Base-by-base conservation (phyloP, 164 flowering plant species). In the Stephania japonica region DNA sequence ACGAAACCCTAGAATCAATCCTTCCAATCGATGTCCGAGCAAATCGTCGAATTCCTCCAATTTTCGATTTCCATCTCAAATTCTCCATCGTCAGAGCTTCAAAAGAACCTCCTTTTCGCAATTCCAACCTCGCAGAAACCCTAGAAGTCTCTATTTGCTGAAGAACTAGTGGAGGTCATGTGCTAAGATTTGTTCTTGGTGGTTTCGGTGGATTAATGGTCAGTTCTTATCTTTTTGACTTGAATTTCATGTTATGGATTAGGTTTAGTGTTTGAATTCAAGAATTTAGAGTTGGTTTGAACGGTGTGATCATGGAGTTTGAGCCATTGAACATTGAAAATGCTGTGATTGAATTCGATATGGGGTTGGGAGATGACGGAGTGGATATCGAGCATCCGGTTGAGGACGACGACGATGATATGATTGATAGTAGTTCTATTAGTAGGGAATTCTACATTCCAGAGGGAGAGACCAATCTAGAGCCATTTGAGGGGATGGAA, bases 401-500 rank as follows among this genome's bases (percentile, higher is more conserved):
- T 12, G 81, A 69, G 2, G 66, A 63, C 21, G 64, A 59, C 14
- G 80, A 76, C 8, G 78, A 80, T 3, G 81, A 80, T 4, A 72
- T 72, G 43, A 6, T 65, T 6, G 76, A 73, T 11, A 66, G 62
- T 71, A 66, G 62, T 71, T 26, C 71, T 14, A 59, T 23, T 65
- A 72, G 74, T 25, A 65, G 66, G 42, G 73, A 73, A 61, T 49
- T 72, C 26, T 72, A 80, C 72, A 65, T 76, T 24, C 85, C 80
- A 53, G 78, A 77, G 49, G 86, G 78, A 16, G 81, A 80, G 16
- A 38, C 77, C 0, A 73, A 78, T 61, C 81, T 83, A 21, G 86
- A 85, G 42, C 87, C 86, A 8, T 83, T 70, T 18, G 84, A 78
- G 32, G 86, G 86, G 10, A 85, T 85, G 87, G 86, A 83, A 63